Percentiles rank a stretch among this genome's conserved stretches.
These are phyloP conservation scores for Achlya hypogyna DNA, from an alignment of 352 stramenopile genomes.

Conservation along the genomic window DNA sequence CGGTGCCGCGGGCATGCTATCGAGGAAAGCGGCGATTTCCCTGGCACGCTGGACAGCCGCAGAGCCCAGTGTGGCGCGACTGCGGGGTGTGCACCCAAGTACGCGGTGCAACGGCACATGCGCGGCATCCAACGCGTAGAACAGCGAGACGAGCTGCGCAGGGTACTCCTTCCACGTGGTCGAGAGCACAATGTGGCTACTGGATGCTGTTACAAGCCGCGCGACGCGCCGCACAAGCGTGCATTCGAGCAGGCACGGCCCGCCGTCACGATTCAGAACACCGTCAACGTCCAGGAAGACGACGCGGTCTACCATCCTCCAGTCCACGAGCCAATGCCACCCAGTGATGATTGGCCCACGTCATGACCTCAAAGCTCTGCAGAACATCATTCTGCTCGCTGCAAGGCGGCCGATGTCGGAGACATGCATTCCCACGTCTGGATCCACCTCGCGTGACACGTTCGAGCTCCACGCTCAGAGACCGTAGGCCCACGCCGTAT, in stretches of 20 bases:
- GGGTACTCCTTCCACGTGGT: conserved; percentile 4
- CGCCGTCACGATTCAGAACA: conserved; percentile 3
- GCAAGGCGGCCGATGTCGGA: background rate
- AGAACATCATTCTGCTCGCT: background rate
- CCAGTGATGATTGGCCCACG: background rate
- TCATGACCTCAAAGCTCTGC: background rate
- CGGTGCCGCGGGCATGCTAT: background rate
- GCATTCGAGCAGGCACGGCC: background rate
- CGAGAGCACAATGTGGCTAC: background rate
- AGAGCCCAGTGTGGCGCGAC: background rate
- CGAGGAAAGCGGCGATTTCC: background rate
- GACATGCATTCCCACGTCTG: background rate
- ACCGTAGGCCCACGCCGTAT: too few species aligned
- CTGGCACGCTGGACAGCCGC: background rate
- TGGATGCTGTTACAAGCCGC: background rate
- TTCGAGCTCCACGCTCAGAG: too few species aligned
- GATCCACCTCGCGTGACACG: background rate
- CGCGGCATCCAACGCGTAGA: background rate
- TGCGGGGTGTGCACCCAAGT: background rate
- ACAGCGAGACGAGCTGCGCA: background rate
- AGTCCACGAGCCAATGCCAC: background rate
- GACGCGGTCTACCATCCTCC: background rate
- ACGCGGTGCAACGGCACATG: conserved; percentile 5
- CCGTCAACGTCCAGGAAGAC: conserved; percentile 18
- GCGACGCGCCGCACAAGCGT: background rate